Percentiles rank a stretch among this genome's conserved stretches.
Evolutionary conservation across 495 filamentous ascomycete genomes (phyloP).

Genomic region (Podospora australis): DNA sequence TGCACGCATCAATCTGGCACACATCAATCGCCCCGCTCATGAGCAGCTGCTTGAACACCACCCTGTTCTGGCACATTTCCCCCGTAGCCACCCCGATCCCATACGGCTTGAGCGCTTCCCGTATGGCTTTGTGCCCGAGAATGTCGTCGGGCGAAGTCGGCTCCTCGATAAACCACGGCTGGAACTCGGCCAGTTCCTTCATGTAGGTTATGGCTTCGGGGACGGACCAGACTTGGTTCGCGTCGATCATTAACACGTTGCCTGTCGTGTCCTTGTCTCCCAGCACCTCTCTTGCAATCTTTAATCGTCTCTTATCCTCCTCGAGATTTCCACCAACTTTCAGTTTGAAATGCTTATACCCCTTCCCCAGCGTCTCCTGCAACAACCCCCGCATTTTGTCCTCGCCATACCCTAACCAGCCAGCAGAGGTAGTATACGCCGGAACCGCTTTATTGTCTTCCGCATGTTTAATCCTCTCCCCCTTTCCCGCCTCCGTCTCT

Average conservation of each 20-base stretch:
- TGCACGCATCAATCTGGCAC: slow-evolving; percentile 87
- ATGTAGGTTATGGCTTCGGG: slow-evolving; percentile 88
- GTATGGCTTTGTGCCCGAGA: slow-evolving; percentile 77
- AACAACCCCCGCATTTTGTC: slow-evolving; percentile 73
- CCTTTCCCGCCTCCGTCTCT: slow-evolving; percentile 56
- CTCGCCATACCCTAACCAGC: slow-evolving; percentile 90
- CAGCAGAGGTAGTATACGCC: slow-evolving; percentile 85
- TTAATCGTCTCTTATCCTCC: slow-evolving; percentile 60
- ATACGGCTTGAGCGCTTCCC: slow-evolving; percentile 65
- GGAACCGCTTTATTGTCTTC: slow-evolving; percentile 66
- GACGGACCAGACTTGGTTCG: slow-evolving; percentile 92
- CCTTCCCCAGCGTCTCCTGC: slow-evolving; percentile 62
- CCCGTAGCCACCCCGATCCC: slow-evolving; percentile 85
- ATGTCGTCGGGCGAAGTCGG: slow-evolving; percentile 93
- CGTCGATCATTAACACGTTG: slow-evolving; percentile 90
- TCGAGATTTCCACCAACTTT: slow-evolving; percentile 74
- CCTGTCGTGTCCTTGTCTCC: slow-evolving; percentile 67
- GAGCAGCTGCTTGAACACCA: slow-evolving; percentile 90
- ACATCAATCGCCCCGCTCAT: slow-evolving; percentile 74
- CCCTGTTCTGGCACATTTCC: slow-evolving; percentile 95
- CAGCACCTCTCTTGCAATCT: slow-evolving; percentile 73
- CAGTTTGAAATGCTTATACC: slow-evolving; percentile 86
- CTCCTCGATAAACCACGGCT: slow-evolving; percentile 97
- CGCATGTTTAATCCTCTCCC: slow-evolving; percentile 61
- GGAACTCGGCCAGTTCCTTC: slow-evolving; percentile 72